A percentile compares a stretch with the other conserved stretches of the same genome.
phyloP scores from a whole-genome alignment of 202 grass and related monocot genomes.

The Carex sylvatica region DNA sequence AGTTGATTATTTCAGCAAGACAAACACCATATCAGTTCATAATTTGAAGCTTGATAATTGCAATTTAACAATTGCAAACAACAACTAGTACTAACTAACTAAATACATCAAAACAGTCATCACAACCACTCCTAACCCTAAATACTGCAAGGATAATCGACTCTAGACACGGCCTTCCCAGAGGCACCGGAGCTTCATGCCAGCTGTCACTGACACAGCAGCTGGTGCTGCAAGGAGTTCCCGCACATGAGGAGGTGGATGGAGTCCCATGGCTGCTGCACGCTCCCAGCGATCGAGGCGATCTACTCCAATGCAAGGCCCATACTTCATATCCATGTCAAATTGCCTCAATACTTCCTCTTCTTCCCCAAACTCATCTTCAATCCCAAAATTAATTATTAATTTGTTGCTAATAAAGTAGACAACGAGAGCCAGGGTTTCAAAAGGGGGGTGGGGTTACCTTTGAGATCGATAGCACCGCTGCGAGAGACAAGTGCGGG shows the following conservation, averaged over 20 bases:
- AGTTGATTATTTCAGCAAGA: too few species aligned
- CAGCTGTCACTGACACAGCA: not conserved
- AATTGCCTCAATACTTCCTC: conserved; percentile 46
- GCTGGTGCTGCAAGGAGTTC: conserved; percentile 6
- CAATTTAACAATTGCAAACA: not conserved
- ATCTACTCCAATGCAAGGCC: conserved; percentile 45
- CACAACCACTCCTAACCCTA: not conserved
- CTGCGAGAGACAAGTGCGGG: not conserved
- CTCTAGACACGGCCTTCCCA: conserved; percentile 27
- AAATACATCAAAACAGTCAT: not conserved
- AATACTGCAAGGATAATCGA: too few species aligned
- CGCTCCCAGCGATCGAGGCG: conserved; percentile 37
- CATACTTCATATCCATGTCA: conserved; percentile 56
- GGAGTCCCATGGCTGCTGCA: conserved; percentile 37
- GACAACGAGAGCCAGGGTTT: not conserved
- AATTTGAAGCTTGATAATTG: not conserved
- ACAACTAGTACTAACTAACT: not conserved
- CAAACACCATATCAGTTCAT: not conserved
- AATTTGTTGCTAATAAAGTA: not conserved
- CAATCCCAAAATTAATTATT: not conserved
- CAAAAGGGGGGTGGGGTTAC: not conserved
- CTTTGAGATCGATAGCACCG: conserved; percentile 9
- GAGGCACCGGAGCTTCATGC: conserved; percentile 5
- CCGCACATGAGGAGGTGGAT: conserved; percentile 22
- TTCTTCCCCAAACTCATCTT: conserved; percentile 6